phyloP scores from a whole-genome alignment of 2,329 filamentous ascomycete genomes.

The Dothidotthia symphoricarpi region DNA sequence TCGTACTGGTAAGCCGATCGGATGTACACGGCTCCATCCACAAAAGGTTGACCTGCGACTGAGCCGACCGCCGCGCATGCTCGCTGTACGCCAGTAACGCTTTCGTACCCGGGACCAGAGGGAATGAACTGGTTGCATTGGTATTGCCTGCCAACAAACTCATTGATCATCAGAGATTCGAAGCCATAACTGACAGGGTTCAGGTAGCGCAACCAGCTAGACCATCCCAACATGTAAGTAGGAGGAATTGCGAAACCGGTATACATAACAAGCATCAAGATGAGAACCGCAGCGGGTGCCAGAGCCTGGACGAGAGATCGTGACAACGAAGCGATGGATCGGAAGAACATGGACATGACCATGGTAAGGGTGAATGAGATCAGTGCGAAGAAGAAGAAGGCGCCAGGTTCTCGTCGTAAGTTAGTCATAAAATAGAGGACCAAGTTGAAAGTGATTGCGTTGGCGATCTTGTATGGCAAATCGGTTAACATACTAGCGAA shows the following conservation, averaged over 20 bases:
- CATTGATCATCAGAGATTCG: slow-evolving; percentile 78
- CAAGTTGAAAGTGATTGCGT: slow-evolving; percentile 73
- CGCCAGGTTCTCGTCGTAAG: slow-evolving; percentile 67
- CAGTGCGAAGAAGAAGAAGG: slow-evolving; percentile 84
- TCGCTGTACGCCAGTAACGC: slow-evolving; percentile 27
- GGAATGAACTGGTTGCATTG: slow-evolving; percentile 49
- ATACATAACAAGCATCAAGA: slow-evolving; percentile 64
- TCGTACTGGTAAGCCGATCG: slow-evolving; percentile 35
- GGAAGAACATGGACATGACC: slow-evolving; percentile 83
- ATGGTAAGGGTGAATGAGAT: slow-evolving; percentile 71
- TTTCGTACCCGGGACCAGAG: slow-evolving; percentile 40
- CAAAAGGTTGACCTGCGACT: slow-evolving; percentile 37
- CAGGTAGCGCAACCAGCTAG: slow-evolving; percentile 78
- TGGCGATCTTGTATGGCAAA: slow-evolving; percentile 77
- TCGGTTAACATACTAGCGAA: slow-evolving; percentile 82
- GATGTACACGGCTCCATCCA: slow-evolving; percentile 44
- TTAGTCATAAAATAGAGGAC: slow-evolving; percentile 86
- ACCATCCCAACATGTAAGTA: slow-evolving; percentile 73
- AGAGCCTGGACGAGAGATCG: slow-evolving; percentile 62
- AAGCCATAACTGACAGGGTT: slow-evolving; percentile 79
- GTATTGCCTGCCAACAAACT: slow-evolving; percentile 68
- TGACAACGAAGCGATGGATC: slow-evolving; percentile 74
- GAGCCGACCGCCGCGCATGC: slow-evolving; percentile 47
- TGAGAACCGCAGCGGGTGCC: slow-evolving; percentile 57
- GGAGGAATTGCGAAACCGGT: slow-evolving; percentile 63